A percentile compares a stretch with the other conserved stretches of the same genome.
Evolutionary conservation across 371 early-diverging fungal species (phyloP).

Genomic region (Mortierella sp.): DNA sequence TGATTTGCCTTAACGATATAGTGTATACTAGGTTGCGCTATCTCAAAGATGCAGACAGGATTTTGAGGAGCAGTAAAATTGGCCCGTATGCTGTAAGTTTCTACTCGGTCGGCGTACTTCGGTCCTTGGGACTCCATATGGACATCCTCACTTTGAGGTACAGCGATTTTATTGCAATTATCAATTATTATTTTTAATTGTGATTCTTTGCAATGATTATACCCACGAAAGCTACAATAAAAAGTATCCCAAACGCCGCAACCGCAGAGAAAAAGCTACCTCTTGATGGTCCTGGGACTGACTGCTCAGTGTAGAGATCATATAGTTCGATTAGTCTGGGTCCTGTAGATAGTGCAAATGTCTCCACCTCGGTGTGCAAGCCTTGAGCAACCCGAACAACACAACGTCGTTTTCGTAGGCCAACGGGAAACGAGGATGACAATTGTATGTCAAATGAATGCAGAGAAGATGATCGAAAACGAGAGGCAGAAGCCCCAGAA

Average conservation of each 20-base stretch:
- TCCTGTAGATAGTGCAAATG: conserved; percentile 45
- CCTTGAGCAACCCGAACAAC: conserved; percentile 25
- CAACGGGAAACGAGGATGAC: conserved; percentile 32
- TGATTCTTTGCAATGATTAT: neutral
- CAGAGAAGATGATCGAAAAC: neutral
- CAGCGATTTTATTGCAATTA: no score
- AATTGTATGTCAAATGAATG: neutral
- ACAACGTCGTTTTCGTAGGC: conserved; percentile 29
- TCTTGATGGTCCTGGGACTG: conserved; percentile 29
- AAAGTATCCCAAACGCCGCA: conserved; percentile 9
- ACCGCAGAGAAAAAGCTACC: conserved; percentile 18
- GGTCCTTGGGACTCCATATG: no score
- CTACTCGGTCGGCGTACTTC: no score
- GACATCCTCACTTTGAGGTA: no score
- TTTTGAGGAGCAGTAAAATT: no score
- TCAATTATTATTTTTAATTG: neutral
- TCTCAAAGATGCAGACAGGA: no score
- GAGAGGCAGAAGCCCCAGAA: neutral
- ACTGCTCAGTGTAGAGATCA: conserved; percentile 31
- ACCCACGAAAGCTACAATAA: conserved; percentile 12
- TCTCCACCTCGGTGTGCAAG: conserved; percentile 26
- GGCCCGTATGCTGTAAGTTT: no score
- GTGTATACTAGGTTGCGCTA: no score
- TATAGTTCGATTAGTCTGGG: conserved; percentile 36
- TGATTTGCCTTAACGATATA: no score